Percentiles rank a stretch among this genome's conserved stretches.
These are phyloP conservation scores for Carex arenaria DNA, from an alignment of 202 grass and related monocot genomes.

Conservation along the genomic window DNA sequence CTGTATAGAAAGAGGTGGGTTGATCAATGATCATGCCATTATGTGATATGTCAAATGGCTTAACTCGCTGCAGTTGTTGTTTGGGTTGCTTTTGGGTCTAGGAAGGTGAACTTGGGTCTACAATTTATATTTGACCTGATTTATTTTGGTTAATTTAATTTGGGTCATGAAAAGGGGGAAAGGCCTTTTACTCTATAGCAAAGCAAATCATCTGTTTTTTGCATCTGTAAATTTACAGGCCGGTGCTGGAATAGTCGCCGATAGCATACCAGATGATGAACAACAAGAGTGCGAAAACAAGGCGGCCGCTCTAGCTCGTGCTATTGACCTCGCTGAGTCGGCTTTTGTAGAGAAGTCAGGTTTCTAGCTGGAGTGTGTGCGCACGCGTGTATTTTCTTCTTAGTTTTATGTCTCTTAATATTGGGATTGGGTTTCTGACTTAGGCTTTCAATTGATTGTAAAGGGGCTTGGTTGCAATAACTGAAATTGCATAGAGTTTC, in stretches of 20 bases:
- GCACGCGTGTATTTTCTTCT: too few relatives aligned
- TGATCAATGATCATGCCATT: background rate
- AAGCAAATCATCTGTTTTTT: background rate
- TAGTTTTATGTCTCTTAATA: background rate
- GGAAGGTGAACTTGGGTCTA: background rate
- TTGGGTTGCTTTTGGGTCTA: background rate
- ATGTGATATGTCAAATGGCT: background rate
- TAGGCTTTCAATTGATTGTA: background rate
- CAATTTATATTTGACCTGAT: background rate
- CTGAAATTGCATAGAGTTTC: background rate
- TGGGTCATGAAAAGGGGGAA: background rate
- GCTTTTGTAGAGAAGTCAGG: slow-evolving; percentile 46
- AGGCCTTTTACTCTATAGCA: background rate
- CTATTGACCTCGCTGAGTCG: slow-evolving; percentile 71
- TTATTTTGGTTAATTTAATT: background rate
- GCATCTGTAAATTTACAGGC: slow-evolving; percentile 24
- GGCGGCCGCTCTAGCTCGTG: slow-evolving; percentile 49
- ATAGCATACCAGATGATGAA: slow-evolving; percentile 66
- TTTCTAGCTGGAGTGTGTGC: background rate
- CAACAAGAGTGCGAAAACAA: slow-evolving; percentile 81
- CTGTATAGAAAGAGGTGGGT: background rate
- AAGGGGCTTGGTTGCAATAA: background rate
- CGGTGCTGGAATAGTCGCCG: slow-evolving; percentile 67
- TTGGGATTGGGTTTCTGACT: too few relatives aligned
- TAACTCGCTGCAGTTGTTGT: background rate